Evolutionary conservation across 768 basidiomycete genomes (phyloP).

Genomic region (Termitomyces heimii): DNA sequence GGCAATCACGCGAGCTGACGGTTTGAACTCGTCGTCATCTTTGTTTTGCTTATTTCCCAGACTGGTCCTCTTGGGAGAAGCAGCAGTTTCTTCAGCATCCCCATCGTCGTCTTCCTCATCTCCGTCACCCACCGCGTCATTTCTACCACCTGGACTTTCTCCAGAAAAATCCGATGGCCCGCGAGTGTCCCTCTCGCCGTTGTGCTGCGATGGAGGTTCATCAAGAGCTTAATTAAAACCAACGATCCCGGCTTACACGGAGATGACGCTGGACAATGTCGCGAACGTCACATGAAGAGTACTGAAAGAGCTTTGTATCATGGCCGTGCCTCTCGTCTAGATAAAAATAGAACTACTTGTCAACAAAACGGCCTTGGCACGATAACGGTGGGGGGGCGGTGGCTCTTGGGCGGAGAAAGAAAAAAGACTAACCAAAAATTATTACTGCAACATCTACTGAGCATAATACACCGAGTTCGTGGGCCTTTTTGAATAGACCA

Average conservation of each 20-base stretch:
- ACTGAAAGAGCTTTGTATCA: conserved; percentile 67
- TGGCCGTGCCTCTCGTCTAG: conserved; percentile 28
- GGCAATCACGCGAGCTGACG: conserved; percentile 6
- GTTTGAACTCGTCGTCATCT: conserved; percentile 8
- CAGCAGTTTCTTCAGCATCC: conserved; percentile 9
- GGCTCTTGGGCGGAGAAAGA: neutral
- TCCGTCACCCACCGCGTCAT: conserved; percentile 18
- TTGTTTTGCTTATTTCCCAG: neutral
- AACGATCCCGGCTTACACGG: conserved; percentile 22
- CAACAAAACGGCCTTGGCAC: conserved; percentile 10
- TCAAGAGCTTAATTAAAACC: neutral
- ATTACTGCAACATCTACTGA: conserved; percentile 14
- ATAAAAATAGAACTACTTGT: conserved; percentile 16
- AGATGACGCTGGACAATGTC: conserved; percentile 57
- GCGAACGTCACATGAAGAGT: conserved; percentile 55
- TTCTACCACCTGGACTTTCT: conserved; percentile 5
- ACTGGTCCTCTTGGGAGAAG: neutral
- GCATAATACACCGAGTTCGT: conserved; percentile 14
- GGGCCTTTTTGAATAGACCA: conserved; percentile 15
- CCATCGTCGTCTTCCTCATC: conserved; percentile 22
- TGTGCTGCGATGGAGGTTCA: conserved; percentile 18
- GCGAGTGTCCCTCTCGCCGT: conserved; percentile 30
- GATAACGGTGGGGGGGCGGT: neutral
- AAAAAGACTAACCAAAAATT: conserved; percentile 9
- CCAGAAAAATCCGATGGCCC: conserved; percentile 30